Evolutionary conservation across 2,329 filamentous ascomycete genomes (phyloP), one percentile per base, ranked within the genome.

Genomic region (Plectosphaerella plurivora): DNA sequence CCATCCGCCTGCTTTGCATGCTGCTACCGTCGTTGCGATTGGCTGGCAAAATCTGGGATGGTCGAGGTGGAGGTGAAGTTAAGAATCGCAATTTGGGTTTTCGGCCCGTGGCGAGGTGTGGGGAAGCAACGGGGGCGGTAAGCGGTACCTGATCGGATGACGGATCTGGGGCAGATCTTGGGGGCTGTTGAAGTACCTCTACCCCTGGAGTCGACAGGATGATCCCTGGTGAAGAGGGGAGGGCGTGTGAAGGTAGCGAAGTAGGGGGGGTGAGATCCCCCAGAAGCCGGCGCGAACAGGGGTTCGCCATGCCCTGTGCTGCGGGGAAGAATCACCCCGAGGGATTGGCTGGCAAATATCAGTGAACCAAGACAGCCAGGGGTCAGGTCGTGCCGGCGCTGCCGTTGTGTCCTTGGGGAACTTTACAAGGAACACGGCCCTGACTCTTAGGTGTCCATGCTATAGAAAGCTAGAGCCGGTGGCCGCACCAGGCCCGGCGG

Each of bases 11-110:
- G 49, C 49, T 51, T 45, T 18, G n/a, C 49, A 50, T 53, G n/a
- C 15, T 48, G 49, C 22, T 28, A 16, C 42, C 22, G 14, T 16
- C 36, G 36, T 53, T 51, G 44, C 51, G 51, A 65, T 67, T 65
- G 62, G 60, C 53, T 51, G 60, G 57, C 45, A 57, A 55, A 55
- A 54, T 51, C 42, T 48, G 42, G 41, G 45, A 35, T 18, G n/a
- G 20, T 47, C 54, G 54, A 51, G 28, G 28, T 55, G 55, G 53
- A 57, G 52, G 51, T 49, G 54, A 55, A 49, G 54, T 56, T 51
- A 57, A 54, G 22, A 35, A 53, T 51, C 39, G 45, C 58, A 66
- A 62, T 69, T 65, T 69, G 67, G 67, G 59, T 59, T 65, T 62
- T 68, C 67, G 67, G 67, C 51, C 67, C 67, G 67, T 50, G 51